Base-by-base conservation (phyloP, 1,284 basidiomycete species). In the Moniliophthora roreri region DNA sequence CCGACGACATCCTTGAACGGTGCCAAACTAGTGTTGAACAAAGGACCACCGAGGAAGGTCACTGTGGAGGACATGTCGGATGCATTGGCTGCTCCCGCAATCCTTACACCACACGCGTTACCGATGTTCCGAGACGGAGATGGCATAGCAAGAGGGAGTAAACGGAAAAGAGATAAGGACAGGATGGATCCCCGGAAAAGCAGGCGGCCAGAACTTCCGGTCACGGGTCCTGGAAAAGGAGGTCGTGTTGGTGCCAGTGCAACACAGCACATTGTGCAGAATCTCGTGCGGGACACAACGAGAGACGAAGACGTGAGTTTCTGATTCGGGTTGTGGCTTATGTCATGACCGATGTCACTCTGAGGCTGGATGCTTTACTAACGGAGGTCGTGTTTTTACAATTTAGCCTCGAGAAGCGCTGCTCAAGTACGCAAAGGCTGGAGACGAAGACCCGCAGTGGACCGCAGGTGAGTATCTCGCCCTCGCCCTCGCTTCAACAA, bases 221-320 rank as follows among this genome's bases (percentile, higher is more conserved):
- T 99, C 42, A 85, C 79, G 51, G 97, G 97, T 4, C 92, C 91
- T 26, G 97, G 97, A 49, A 83, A 82, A 62, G 96, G 95, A 24
- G 97, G 97, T 44, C 77, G 96, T 26, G 91, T 99, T 42, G 97
- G 97, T 21, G 91, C 93, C 35, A 94, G 91, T 71, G 96, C 94
- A 4, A 98, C 91, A 44, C 93, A 97, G 61, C 92, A 96, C 64
- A 84, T 98, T 57, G 94, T 99, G 40, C 93, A 97, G 72, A 90
- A 91, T 62, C 74, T 99, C 66, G 93, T 95, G 52, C 81, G 90
- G 66, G 91, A 95, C 66, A 91, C 86, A 57, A 91, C 89, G 40
- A 75, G 92, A 63, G 91, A 92, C 73, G 87, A 95, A 73, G 95
- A 98, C 73, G 94, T 96, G 75, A 81, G 94, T 91, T 54, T 37